phyloP scores from a whole-genome alignment of 371 early-diverging fungal species.

The Globomyces sp. region DNA sequence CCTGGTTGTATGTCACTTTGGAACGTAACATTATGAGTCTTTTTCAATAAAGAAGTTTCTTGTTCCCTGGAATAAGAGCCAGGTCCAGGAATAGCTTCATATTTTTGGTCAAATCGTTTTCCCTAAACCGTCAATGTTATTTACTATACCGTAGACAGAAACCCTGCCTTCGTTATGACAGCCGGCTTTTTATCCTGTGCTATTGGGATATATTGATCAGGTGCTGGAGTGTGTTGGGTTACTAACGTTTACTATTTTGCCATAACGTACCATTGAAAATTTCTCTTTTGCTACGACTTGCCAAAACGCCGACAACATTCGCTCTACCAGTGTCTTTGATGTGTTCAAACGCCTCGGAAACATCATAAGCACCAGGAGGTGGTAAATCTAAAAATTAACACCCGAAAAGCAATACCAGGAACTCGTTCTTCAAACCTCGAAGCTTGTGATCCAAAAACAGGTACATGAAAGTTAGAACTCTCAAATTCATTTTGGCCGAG shows the following conservation, averaged over 20 bases:
- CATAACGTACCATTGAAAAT: constrained; percentile 36
- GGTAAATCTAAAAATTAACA: constrained; percentile 30
- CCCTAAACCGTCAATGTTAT: constrained; percentile 24
- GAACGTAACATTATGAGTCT: constrained; percentile 49
- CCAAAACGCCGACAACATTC: constrained; percentile 29
- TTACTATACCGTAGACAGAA: constrained; percentile 36
- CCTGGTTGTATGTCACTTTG: background rate
- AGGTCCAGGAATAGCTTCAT: constrained; percentile 39
- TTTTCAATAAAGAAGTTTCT: constrained; percentile 36
- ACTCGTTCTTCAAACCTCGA: constrained; percentile 34
- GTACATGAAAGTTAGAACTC: constrained; percentile 29
- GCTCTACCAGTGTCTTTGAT: constrained; percentile 33
- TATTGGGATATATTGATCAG: constrained; percentile 41
- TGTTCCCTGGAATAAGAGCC: constrained; percentile 36
- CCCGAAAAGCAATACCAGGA: background rate
- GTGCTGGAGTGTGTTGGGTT: constrained; percentile 37
- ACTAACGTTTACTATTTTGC: constrained; percentile 20
- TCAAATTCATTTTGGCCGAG: background rate
- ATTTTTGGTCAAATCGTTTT: constrained; percentile 32
- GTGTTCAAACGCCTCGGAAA: constrained; percentile 39
- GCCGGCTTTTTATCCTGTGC: constrained; percentile 20
- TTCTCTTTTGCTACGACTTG: constrained; percentile 32
- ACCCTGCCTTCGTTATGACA: constrained; percentile 27
- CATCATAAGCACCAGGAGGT: constrained; percentile 48
- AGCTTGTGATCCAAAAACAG: constrained; percentile 51